Conservation (phyloP, 306 rosid species). For the Vachellia collinsii region DNA sequence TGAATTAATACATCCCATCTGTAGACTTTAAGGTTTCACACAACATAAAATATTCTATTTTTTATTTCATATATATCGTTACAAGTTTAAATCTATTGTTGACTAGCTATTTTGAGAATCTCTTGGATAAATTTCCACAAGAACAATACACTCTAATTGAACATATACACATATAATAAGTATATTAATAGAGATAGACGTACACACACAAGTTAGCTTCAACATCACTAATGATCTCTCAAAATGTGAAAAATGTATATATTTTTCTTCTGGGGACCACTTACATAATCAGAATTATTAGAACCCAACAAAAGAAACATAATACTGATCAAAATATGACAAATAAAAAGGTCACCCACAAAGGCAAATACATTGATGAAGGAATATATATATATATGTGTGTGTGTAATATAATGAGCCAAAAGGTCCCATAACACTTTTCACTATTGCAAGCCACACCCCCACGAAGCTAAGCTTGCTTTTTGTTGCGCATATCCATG, state of each 20-base stretch:
- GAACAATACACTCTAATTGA: neutral
- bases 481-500: constrained; percentile 31
- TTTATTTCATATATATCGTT: neutral
- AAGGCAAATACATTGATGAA: constrained; percentile 56
- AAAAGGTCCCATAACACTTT: constrained; percentile 68
- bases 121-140: neutral
- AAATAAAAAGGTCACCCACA: constrained; percentile 42
- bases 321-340: constrained; percentile 39
- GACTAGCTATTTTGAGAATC: neutral
- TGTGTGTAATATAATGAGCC: constrained; percentile 32
- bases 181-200: neutral
- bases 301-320: constrained; percentile 37
- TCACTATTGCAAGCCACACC: constrained; percentile 66
- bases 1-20: neutral
- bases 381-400: constrained; percentile 24
- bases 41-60: neutral
- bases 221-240: neutral
- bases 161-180: neutral
- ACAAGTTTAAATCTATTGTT: neutral
- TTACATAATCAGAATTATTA: constrained; percentile 22
- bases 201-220: neutral
- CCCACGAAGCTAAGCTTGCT: constrained; percentile 58
- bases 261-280: neutral
- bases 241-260: neutral
- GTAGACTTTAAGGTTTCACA: neutral